Evolutionary conservation across 192 early-diverging fungal species (phyloP).

Genomic region (Rhizophagus clarus): DNA sequence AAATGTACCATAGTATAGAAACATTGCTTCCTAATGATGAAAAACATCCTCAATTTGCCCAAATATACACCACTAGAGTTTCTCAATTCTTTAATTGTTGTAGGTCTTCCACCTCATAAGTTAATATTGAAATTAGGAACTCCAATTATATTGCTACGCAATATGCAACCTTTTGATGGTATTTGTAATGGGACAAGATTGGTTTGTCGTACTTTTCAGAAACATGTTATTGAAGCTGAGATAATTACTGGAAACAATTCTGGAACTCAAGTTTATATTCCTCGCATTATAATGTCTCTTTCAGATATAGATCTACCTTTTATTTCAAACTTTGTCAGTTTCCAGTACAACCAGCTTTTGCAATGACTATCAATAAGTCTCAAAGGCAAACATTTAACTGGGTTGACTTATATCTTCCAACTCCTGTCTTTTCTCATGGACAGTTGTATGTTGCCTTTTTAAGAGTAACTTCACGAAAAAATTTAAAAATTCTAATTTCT

Average conservation of each 20-base stretch:
- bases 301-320: slow-evolving; percentile 17
- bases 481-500: no score
- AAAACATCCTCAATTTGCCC: slow-evolving; percentile 13
- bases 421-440: slow-evolving; percentile 32
- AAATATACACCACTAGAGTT: no score
- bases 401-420: no score
- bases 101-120: no score
- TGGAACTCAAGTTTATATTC: slow-evolving; percentile 29
- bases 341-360: slow-evolving; percentile 30
- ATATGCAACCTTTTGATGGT: no score
- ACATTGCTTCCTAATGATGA: slow-evolving; percentile 13
- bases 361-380: slow-evolving; percentile 33
- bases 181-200: slow-evolving; percentile 40
- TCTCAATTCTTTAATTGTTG: no score
- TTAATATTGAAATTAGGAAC: no score
- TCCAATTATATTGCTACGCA: no score
- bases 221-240: slow-evolving; percentile 12
- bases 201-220: neutral
- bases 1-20: no score
- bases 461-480: no score
- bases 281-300: slow-evolving; percentile 25
- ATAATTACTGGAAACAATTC: slow-evolving; percentile 19
- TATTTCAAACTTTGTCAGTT: slow-evolving; percentile 23
- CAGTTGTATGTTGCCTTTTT: slow-evolving; percentile 30
- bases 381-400: slow-evolving; percentile 16